Base-by-base conservation (phyloP, 495 filamentous ascomycete species). In the Sporormia fimetaria region DNA sequence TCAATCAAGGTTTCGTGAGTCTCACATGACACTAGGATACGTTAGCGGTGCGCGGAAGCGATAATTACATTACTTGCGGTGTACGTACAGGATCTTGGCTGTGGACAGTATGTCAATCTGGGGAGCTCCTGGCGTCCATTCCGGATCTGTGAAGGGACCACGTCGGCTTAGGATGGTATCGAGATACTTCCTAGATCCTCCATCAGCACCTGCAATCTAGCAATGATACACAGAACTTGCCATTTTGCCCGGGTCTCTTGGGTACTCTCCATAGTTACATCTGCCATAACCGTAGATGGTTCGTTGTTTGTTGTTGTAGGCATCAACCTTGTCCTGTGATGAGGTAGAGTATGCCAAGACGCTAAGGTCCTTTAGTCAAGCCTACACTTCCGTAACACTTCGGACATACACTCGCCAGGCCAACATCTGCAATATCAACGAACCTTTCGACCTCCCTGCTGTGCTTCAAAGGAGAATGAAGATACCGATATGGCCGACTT, bases 61-160 rank as follows among this genome's bases (percentile, higher is more conserved):
- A 29, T 6, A 26, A 16, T 9, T 25, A 30, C 12, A n/a, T 41
- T 20, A 15, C 2, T 27, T 15, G 22, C 16, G 24, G n/a, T 18
- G 12, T 12, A 62, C 78, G 65, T 67, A 80, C 72, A 94, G 56
- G 6, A 93, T 66, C 55, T 85, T 88, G 26, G 77, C 69, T 25
- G 66, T 67, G 32, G 78, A 74, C 15, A 83, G 55, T 33, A 67
- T 63, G 22, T 63, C 65, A 16, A 85, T 75, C 9, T 69, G 70
- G 31, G 74, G 72, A 34, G 70, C 68, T 37, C 76, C 79, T 31
- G 77, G 74, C 6, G 67, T 64, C 60, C 68, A 81, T 26, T 83
- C 77, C 21, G 72, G 67, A 55, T 86, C 78, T 24, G 78, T 83
- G 59, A 78, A 87, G 6, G 90, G 83, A 2, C 92, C 88, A 8